Conservation (phyloP, 2,329 filamentous ascomycete genomes). For the Dactylellina parvicollis region DNA sequence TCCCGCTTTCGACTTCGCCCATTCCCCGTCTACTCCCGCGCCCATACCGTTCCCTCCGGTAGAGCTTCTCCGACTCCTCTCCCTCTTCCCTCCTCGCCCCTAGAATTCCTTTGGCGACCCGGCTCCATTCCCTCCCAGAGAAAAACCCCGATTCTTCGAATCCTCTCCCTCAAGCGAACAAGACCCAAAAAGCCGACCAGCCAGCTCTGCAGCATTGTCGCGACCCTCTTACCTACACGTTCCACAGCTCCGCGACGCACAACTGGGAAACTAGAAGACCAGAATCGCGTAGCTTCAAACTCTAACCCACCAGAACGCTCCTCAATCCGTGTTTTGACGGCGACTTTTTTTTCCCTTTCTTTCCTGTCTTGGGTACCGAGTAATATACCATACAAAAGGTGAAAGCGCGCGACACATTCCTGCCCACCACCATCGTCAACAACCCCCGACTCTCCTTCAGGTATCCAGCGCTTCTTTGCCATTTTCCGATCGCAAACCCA, state of each 20-base stretch:
- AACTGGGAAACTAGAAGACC: slow-evolving; percentile 11
- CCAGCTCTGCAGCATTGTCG: slow-evolving; percentile 25
- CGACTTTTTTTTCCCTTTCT: too few species aligned
- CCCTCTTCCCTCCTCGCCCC: slow-evolving; percentile 14
- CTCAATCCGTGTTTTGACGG: slow-evolving; percentile 9
- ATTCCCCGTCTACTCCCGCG: slow-evolving; percentile 14
- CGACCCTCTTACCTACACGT: slow-evolving; percentile 41
- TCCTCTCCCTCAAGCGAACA: slow-evolving; percentile 27
- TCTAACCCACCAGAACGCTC: background rate
- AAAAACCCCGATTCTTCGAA: slow-evolving; percentile 10
- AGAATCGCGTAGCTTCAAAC: slow-evolving; percentile 35
- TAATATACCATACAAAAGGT: too few species aligned
- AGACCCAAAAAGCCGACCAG: background rate
- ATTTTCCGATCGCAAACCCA: slow-evolving; percentile 36
- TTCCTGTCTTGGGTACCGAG: too few species aligned
- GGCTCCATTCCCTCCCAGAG: slow-evolving; percentile 45
- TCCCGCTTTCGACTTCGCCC: slow-evolving; percentile 39
- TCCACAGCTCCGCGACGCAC: slow-evolving; percentile 32
- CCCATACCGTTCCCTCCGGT: slow-evolving; percentile 37
- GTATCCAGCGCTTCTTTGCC: slow-evolving; percentile 7
- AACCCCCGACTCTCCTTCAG: slow-evolving; percentile 42
- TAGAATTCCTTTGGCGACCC: slow-evolving; percentile 42
- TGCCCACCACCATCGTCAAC: background rate
- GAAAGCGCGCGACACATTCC: slow-evolving; percentile 10
- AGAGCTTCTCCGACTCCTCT: slow-evolving; percentile 17